Conservation (phyloP, 371 early-diverging fungal species). For the Dichotomocladium elegans region DNA sequence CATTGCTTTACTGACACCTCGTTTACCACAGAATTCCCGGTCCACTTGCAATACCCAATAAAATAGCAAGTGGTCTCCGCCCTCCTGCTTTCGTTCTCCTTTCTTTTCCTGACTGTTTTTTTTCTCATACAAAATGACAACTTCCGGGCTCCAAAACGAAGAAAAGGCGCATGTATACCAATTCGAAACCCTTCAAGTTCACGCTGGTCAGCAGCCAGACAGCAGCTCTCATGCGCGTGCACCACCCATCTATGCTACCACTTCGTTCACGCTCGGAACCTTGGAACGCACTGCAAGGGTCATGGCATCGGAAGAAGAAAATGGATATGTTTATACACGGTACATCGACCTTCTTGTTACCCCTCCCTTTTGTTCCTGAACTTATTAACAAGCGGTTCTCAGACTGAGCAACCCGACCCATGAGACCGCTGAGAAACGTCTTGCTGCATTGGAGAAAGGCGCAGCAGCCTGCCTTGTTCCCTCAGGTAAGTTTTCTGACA, state of each 20-base stretch:
- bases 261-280: conserved; percentile 74
- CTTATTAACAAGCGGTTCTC: neutral
- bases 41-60: too few species aligned
- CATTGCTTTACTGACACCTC: too few species aligned
- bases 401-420: conserved; percentile 78
- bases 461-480: conserved; percentile 52
- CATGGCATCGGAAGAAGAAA: too few species aligned
- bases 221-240: conserved; percentile 78
- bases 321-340: conserved; percentile 41
- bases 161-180: conserved; percentile 21
- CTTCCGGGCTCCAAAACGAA: too few species aligned
- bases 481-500: too few species aligned
- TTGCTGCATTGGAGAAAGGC: conserved; percentile 89
- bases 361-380: too few species aligned
- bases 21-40: too few species aligned
- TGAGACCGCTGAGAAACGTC: conserved; percentile 84
- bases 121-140: too few species aligned
- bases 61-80: too few species aligned
- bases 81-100: too few species aligned
- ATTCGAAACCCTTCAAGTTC: conserved; percentile 91
- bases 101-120: too few species aligned
- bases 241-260: conserved; percentile 84
- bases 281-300: conserved; percentile 79
- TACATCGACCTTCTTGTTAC: too few species aligned
- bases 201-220: conserved; percentile 76